These are phyloP conservation scores for Chaetomium strumarium DNA, from an alignment of 2,329 filamentous ascomycete species.

Conservation along the genomic window DNA sequence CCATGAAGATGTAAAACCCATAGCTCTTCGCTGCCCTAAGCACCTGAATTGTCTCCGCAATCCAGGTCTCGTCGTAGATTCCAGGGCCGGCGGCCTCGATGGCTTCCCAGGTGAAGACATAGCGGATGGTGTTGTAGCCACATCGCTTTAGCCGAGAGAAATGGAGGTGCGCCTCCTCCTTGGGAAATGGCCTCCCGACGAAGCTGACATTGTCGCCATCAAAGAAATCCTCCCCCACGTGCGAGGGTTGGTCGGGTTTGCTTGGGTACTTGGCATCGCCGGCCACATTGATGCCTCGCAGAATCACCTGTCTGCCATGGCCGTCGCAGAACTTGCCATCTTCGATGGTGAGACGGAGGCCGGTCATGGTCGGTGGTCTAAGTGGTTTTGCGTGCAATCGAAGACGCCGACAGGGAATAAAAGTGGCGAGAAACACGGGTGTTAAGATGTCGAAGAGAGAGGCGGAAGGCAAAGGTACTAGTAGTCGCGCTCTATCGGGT, in stretches of 20 bases:
- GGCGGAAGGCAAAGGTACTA: too few relatives aligned
- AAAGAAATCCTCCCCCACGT: constrained; percentile 74
- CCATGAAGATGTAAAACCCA: constrained; percentile 96
- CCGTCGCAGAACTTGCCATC: constrained; percentile 77
- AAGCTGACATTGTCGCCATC: constrained; percentile 90
- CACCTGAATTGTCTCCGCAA: constrained; percentile 81
- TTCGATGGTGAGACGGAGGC: constrained; percentile 75
- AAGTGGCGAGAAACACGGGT: neutral
- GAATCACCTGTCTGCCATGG: constrained; percentile 74
- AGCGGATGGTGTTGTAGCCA: constrained; percentile 94
- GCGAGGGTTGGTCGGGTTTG: constrained; percentile 73
- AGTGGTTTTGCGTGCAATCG: neutral
- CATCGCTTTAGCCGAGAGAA: constrained; percentile 80
- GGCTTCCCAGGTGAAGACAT: constrained; percentile 99
- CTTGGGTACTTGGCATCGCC: constrained; percentile 87
- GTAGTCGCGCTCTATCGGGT: too few relatives aligned
- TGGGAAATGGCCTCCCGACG: constrained; percentile 74
- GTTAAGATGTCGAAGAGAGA: neutral
- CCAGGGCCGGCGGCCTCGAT: constrained; percentile 89
- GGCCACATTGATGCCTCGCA: constrained; percentile 91
- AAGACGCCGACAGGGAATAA: neutral
- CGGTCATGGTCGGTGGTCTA: constrained; percentile 51
- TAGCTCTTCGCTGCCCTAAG: constrained; percentile 80
- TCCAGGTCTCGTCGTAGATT: constrained; percentile 89
- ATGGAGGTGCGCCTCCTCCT: constrained; percentile 77